phyloP scores from a whole-genome alignment of 768 basidiomycete species.

The Hypholoma sublateritium region DNA sequence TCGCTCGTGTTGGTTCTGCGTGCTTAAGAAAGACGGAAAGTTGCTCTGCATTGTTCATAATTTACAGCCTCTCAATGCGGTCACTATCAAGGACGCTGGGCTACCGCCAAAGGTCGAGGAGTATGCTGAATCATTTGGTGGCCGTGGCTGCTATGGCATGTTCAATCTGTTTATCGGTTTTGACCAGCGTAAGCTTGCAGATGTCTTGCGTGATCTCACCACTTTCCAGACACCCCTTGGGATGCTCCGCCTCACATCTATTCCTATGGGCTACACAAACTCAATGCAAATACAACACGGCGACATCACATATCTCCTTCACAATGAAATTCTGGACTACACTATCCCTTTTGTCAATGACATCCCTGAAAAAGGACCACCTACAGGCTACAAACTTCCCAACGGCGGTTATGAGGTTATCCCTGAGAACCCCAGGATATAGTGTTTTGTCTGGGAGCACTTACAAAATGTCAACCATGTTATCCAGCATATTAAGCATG shows the following conservation, averaged over 20 bases:
- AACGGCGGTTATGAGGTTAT: too few species aligned
- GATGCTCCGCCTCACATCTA: slow-evolving; percentile 24
- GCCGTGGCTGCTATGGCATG: slow-evolving; percentile 21
- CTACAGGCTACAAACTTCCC: slow-evolving; percentile 23
- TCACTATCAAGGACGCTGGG: slow-evolving; percentile 36
- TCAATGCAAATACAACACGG: slow-evolving; percentile 33
- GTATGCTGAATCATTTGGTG: slow-evolving; percentile 29
- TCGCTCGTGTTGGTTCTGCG: slow-evolving; percentile 35
- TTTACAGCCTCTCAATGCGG: slow-evolving; percentile 35
- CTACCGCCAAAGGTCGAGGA: slow-evolving; percentile 31
- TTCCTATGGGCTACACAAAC: slow-evolving; percentile 43
- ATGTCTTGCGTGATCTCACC: slow-evolving; percentile 28
- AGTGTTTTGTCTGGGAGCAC: too few species aligned
- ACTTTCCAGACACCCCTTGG: slow-evolving; percentile 39
- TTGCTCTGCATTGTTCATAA: slow-evolving; percentile 34
- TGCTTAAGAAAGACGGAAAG: slow-evolving; percentile 32
- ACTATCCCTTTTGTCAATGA: slow-evolving; percentile 31
- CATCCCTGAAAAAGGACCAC: slow-evolving; percentile 28
- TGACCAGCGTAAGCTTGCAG: slow-evolving; percentile 27
- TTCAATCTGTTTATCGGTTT: slow-evolving; percentile 37
- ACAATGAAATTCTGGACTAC: slow-evolving; percentile 24
- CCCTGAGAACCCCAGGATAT: too few species aligned
- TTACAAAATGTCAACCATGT: too few species aligned
- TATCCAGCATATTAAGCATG: too few species aligned
- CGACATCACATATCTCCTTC: slow-evolving; percentile 22